A percentile compares a stretch with the other conserved stretches of the same genome.
Conservation (phyloP, 73 alveolate genomes). For the Paramecium sexaurelia region DNA sequence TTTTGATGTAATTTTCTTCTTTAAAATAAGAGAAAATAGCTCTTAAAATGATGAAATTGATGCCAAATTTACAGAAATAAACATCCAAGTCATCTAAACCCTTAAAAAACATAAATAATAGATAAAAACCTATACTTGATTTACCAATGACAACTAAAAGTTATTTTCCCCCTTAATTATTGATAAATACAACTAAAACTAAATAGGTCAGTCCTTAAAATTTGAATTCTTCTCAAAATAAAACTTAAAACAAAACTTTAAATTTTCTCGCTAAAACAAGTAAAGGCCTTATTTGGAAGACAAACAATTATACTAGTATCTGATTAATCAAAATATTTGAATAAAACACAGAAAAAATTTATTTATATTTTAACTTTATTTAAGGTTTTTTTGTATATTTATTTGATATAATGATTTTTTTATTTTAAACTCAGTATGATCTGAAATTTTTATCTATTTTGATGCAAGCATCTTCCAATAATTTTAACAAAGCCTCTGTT, state of each 20-base stretch:
- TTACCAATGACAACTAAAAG: neutral
- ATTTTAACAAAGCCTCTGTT: conserved; percentile 41
- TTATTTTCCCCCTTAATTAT: neutral
- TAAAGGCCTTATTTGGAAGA: neutral
- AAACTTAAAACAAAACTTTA: neutral
- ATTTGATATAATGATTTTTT: neutral
- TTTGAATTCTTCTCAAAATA: conserved; percentile 32
- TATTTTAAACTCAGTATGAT: neutral
- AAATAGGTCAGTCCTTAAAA: neutral
- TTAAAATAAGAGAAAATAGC: conserved; percentile 23
- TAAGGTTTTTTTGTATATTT: neutral
- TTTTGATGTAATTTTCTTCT: neutral
- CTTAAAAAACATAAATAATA: neutral
- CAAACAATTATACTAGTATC: neutral
- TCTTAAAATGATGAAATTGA: neutral
- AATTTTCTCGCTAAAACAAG: neutral
- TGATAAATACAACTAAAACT: neutral
- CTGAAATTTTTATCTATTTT: conserved; percentile 56
- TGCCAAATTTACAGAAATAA: conserved; percentile 9
- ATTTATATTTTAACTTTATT: neutral
- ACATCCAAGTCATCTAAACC: neutral
- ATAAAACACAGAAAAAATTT: neutral
- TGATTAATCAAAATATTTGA: neutral
- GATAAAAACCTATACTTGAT: neutral
- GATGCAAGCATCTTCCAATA: conserved; percentile 54